These are phyloP conservation scores for Fusarium luffae DNA, from an alignment of 2,329 filamentous ascomycete species.

Conservation along the genomic window DNA sequence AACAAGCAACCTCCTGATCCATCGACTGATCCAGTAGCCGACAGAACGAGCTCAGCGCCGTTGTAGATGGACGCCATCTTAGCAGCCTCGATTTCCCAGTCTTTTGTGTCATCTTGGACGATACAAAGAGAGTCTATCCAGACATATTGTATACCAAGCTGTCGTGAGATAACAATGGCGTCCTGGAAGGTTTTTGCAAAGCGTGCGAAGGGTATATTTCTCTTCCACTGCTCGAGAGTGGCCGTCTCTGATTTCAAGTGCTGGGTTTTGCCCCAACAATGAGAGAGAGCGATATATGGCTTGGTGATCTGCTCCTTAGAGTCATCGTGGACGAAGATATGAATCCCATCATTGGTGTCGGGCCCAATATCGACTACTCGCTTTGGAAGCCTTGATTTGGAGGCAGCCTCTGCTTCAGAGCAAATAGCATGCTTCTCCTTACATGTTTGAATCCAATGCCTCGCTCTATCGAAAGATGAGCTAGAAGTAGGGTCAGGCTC, in stretches of 20 bases:
- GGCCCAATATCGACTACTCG: constrained; percentile 36
- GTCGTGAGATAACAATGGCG: constrained; percentile 29
- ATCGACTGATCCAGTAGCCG: constrained; percentile 39
- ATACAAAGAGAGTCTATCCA: constrained; percentile 48
- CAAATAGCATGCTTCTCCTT: constrained; percentile 28
- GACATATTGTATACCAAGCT: constrained; percentile 38
- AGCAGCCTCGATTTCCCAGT: constrained; percentile 44
- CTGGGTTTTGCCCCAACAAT: constrained; percentile 38
- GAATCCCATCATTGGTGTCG: constrained; percentile 29
- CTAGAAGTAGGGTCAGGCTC: constrained; percentile 25
- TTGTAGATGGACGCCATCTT: constrained; percentile 47
- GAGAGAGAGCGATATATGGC: constrained; percentile 39
- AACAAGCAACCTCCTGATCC: constrained; percentile 39
- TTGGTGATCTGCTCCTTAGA: not conserved
- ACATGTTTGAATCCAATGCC: constrained; percentile 34
- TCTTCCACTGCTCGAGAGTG: constrained; percentile 31
- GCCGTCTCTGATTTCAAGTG: constrained; percentile 20
- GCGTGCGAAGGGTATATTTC: constrained; percentile 27
- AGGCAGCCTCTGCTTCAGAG: constrained; percentile 16
- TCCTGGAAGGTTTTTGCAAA: constrained; percentile 40
- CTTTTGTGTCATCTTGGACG: constrained; percentile 41
- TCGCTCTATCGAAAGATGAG: constrained; percentile 23
- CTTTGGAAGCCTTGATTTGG: constrained; percentile 26
- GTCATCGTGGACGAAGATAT: constrained; percentile 28
- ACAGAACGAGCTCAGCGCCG: constrained; percentile 39